These are phyloP conservation scores for Flaveria ramosissima DNA, from an alignment of 129 eudicot species.

Conservation along the genomic window DNA sequence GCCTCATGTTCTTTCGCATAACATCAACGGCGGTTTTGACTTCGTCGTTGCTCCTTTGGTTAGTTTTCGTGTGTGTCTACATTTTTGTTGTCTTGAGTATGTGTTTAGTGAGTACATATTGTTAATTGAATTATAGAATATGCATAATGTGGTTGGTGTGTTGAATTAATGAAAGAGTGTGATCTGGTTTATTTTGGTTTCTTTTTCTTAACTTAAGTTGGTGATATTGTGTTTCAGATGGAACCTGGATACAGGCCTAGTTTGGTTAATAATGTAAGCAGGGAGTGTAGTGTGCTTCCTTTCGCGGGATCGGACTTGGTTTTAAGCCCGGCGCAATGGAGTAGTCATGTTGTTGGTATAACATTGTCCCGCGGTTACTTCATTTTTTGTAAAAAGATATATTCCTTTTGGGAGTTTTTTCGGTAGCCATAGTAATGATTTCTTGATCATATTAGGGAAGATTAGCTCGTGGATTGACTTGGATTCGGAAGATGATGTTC, in stretches of 20 bases:
- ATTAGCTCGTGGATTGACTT: slow-evolving; percentile 96
- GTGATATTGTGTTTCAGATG: slow-evolving; percentile 63
- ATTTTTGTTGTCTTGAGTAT: not conserved
- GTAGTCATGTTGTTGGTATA: slow-evolving; percentile 96
- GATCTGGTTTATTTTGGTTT: not conserved
- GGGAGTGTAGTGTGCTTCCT: slow-evolving; percentile 55
- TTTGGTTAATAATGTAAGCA: slow-evolving; percentile 37
- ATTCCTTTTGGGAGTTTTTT: not conserved
- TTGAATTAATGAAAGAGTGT: not conserved
- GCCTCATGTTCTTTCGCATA: slow-evolving; percentile 76
- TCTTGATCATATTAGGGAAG: slow-evolving; percentile 53
- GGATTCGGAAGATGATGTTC: slow-evolving; percentile 83
- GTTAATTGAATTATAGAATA: not conserved
- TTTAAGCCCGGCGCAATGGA: slow-evolving; percentile 89
- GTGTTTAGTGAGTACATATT: not conserved
- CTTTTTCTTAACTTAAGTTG: not conserved
- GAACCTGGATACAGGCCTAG: slow-evolving; percentile 88
- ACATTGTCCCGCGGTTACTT: slow-evolving; percentile 13
- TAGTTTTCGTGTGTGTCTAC: slow-evolving; percentile 21
- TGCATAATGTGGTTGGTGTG: not conserved
- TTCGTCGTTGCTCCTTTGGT: slow-evolving; percentile 91
- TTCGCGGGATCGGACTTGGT: slow-evolving; percentile 97
- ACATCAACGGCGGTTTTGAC: slow-evolving; percentile 85
- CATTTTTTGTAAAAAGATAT: not conserved
- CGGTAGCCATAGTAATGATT: not conserved